These are phyloP conservation scores for Thuja plicata DNA, from an alignment of 83 land plant species.

Conservation along the genomic window DNA sequence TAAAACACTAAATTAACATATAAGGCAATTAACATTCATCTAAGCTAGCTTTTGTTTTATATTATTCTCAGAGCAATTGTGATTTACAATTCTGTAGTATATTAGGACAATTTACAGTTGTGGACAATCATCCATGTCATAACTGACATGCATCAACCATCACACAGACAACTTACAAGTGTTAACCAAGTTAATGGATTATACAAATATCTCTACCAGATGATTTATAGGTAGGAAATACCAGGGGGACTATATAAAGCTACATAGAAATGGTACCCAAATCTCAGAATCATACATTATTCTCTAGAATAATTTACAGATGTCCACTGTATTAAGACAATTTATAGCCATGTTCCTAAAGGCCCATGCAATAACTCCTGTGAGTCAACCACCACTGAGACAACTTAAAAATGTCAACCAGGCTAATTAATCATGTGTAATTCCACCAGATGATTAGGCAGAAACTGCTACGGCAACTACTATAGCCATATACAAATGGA, in stretches of 20 bases:
- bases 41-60: no score
- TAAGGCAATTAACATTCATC: neutral
- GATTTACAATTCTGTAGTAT: neutral
- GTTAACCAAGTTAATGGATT: neutral
- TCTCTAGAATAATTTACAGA: no score
- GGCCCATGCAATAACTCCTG: no score
- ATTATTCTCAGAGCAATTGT: neutral
- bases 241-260: neutral
- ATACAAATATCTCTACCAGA: neutral
- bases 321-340: no score
- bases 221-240: neutral
- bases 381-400: no score
- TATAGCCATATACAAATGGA: no score
- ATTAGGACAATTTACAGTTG: neutral
- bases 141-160: neutral
- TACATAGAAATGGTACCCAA: neutral
- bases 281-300: neutral
- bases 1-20: neutral
- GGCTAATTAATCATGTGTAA: no score
- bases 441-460: no score
- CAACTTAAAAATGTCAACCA: no score
- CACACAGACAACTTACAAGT: neutral
- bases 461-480: no score
- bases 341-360: no score
- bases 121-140: neutral